Conservation (phyloP, 23 red algal genomes). For the Gracilaria domingensis region DNA sequence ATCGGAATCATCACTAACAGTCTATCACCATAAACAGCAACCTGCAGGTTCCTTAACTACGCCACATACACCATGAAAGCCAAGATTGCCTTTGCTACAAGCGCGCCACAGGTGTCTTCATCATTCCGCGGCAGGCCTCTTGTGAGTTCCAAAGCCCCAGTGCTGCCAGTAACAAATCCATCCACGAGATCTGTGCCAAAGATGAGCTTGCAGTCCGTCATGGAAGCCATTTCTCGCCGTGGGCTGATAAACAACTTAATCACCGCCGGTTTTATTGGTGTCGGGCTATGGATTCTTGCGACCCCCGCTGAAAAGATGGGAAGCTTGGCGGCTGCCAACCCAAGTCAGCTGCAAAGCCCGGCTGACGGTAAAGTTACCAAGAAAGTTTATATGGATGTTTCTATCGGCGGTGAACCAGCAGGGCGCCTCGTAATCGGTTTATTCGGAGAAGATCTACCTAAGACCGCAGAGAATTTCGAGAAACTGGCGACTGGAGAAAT, state of each 20-base stretch:
- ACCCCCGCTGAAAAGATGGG: constrained; percentile 71
- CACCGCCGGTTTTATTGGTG: constrained; percentile 75
- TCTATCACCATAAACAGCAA: background rate
- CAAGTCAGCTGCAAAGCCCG: constrained; percentile 22
- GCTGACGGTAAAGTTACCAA: constrained; percentile 75
- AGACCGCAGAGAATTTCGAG: constrained; percentile 89
- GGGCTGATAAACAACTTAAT: constrained; percentile 81
- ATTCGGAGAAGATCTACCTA: constrained; percentile 89
- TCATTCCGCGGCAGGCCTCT: constrained; percentile 7
- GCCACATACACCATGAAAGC: background rate
- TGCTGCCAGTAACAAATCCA: background rate
- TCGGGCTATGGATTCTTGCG: constrained; percentile 69
- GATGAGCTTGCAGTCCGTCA: constrained; percentile 34
- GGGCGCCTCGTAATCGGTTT: constrained; percentile 86
- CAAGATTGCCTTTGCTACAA: constrained; percentile 24
- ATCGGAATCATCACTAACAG: background rate
- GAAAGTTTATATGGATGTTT: constrained; percentile 87
- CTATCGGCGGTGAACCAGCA: constrained; percentile 63
- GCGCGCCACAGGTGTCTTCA: background rate
- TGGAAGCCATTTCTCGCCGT: constrained; percentile 74
- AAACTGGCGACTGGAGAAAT: constrained; percentile 68
- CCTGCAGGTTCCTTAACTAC: background rate
- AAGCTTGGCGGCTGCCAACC: background rate
- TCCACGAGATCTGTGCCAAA: background rate
- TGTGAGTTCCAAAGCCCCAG: background rate